Base-by-base conservation (phyloP, 23 red algal genomes). In the Gracilaria gracilis region DNA sequence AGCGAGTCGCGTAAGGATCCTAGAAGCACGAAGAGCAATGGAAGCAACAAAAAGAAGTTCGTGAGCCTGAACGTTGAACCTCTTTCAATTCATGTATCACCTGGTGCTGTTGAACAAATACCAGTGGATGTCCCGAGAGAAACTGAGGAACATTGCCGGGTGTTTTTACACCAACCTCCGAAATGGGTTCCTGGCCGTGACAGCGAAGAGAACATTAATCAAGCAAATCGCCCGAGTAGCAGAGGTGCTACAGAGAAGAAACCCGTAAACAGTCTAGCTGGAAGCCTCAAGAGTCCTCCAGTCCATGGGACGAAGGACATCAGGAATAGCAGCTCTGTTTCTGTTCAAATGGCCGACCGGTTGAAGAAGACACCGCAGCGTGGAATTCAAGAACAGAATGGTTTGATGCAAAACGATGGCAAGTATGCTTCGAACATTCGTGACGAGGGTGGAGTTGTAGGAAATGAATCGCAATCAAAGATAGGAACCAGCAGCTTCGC, bases 171-270 rank as follows among this genome's bases (percentile, higher is more conserved):
- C 27, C 72, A 77, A 27, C 40, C 72, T 28, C 72, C 72, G 23
- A 77, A 77, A 50, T 77, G 72, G 72, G 20, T 51, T 39, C 40
- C 72, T 51, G 72, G 72, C 50, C 72, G 38, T 29, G 72, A 77
- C 21, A 19, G 32, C 28, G 37, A 69, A 37, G 64, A 37, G 27
- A 69, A 37, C 27, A 69, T 15, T 36, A 20, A 31, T 24, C 37
- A 13, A 2, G 32, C 1, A 37, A 69, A 36, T 20, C 16, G 13
- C 13, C 9, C 64, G 1, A 11, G 13, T 36, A 14, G 27, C 29
- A 36, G 31, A 32, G 33, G 9, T 38, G 17, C 32, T 0, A 34
- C 31, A 36, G 64, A 17, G 31, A 69, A 9, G 23, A 36, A 69
- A 37, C 14, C 33, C 32, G 4, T 17, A 0, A 37, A 38, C 28